A percentile compares a stretch with the other conserved stretches of the same genome.
Conservation (phyloP, 225 moss, liverwort and hornwort genomes). For the Pseudisothecium myosuroides region DNA sequence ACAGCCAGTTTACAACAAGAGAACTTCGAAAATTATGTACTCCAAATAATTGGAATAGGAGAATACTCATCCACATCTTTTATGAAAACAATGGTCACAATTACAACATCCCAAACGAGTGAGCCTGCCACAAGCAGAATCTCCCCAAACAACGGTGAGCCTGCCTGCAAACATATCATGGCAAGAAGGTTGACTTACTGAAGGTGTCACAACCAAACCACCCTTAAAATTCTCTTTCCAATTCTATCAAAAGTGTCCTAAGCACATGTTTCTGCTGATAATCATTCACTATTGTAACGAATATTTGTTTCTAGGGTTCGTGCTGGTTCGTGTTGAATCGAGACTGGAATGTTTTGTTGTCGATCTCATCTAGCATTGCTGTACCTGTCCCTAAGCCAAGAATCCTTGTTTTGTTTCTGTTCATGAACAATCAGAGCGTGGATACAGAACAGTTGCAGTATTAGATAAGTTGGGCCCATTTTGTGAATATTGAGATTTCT, state of each 20-base stretch:
- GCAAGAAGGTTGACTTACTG: not conserved
- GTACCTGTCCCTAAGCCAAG: too few species aligned
- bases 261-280: too few species aligned
- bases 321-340: too few species aligned
- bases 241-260: not conserved
- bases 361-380: too few species aligned
- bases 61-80: not conserved
- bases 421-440: too few species aligned
- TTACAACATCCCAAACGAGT: not conserved
- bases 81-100: not conserved
- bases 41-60: not conserved
- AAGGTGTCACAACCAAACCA: not conserved
- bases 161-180: not conserved
- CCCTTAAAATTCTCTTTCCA: not conserved
- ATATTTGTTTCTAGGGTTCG: too few species aligned
- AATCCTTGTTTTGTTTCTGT: too few species aligned
- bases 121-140: not conserved
- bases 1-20: not conserved
- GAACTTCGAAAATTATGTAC: not conserved
- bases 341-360: too few species aligned
- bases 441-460: too few species aligned
- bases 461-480: too few species aligned
- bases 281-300: too few species aligned
- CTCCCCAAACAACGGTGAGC: not conserved
- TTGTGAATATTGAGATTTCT: too few species aligned